Conservation (phyloP, 768 basidiomycete species). For the Dentipellis fragilis region DNA sequence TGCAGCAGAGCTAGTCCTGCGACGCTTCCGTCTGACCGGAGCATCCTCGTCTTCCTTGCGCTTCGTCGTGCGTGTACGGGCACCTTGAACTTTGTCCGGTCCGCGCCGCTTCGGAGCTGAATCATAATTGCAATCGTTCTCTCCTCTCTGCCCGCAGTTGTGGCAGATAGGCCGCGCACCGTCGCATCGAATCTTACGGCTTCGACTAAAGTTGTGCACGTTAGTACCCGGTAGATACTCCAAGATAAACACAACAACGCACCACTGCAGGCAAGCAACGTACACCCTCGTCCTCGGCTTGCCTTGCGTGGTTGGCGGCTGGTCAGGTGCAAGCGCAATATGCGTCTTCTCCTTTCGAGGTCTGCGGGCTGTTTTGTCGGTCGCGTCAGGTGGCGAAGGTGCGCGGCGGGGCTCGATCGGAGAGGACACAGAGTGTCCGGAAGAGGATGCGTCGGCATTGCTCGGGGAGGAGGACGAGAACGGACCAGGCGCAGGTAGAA, state of each 20-base stretch:
- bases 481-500: neutral
- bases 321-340: constrained; percentile 63
- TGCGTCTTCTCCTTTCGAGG: constrained; percentile 27
- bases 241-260: constrained; percentile 13
- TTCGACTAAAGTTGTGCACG: constrained; percentile 37
- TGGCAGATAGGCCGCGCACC: constrained; percentile 70
- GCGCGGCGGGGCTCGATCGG: neutral
- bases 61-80: constrained; percentile 52
- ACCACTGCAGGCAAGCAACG: constrained; percentile 77
- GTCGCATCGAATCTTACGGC: constrained; percentile 74
- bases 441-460: neutral
- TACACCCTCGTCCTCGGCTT: constrained; percentile 66
- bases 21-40: constrained; percentile 15
- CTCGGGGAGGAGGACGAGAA: neutral
- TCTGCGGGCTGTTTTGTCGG: neutral
- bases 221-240: neutral
- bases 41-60: constrained; percentile 25
- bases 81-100: constrained; percentile 72
- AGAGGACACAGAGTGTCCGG: neutral
- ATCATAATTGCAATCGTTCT: constrained; percentile 54
- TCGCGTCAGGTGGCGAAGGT: neutral
- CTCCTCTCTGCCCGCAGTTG: constrained; percentile 52
- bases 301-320: constrained; percentile 77
- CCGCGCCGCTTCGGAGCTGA: constrained; percentile 66
- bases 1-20: neutral